Base-by-base conservation (phyloP, 768 basidiomycete genomes). In the Phanerochaete carnosa region DNA sequence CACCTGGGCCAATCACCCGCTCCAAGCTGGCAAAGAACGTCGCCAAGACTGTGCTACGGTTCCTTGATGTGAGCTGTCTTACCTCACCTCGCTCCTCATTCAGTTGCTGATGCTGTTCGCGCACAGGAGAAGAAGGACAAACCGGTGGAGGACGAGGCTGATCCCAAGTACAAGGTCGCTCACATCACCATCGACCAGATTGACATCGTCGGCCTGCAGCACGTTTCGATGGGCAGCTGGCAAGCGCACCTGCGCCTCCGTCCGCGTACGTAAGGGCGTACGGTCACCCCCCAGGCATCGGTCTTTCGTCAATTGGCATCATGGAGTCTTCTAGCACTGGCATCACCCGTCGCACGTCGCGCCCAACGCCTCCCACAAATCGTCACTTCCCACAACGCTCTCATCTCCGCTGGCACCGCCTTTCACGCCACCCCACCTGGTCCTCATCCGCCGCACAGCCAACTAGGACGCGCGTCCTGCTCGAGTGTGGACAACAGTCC, bases 221-320 rank as follows among this genome's bases (percentile, higher is more conserved):
- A 92, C 64, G 89, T 92, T 55, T 90, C 89, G 13, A 84, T 89
- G 73, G 90, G 90, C 12, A 87, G 85, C 59, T 92, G 90, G 90
- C 90, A 92, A 61, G 88, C 89, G 23, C 89, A 92, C 59, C 73
- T 92, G 47, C 81, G 88, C 69, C 77, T 91, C 30, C 51, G 64
- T n/a, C 64, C 57, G 23, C 33, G 22, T 1, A 16, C 50, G 47
- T 49, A 15, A 43, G 54, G 51, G 32, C 51, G 1, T 16, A 33
- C 39, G 33, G 26, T 29, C 49, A 23, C 49, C 6, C 28, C 25
- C 49, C 49, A 23, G 49, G 49, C 25, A 51, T 23, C 49, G 49
- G 15, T 19, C 49, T 28, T 29, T 16, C 9, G 6, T 51, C 49
- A 51, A 15, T 28, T 29, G 22, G 28, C 23, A 51, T 15, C 11